Base-by-base conservation (phyloP, 768 basidiomycete species). In the Calocybe indica region DNA sequence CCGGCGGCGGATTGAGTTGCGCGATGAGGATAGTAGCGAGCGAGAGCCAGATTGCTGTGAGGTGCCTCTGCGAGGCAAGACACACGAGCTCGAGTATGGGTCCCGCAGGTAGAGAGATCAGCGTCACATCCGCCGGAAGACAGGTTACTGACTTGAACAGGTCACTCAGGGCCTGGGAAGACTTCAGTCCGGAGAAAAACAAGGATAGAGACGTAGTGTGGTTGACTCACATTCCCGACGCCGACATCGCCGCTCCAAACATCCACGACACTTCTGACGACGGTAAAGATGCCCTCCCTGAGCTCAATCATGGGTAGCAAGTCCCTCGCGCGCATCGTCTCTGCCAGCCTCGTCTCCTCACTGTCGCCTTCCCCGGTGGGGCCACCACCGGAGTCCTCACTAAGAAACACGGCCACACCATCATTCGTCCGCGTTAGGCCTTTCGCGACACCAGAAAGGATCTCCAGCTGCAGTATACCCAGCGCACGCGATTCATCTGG, bases 121-220 rank as follows among this genome's bases (percentile, higher is more conserved):
- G 62, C 0, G 91, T 95, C 13, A 69, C 73, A 47, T 92, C 88
- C 2, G 76, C 71, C 0, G 89, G 86, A 30, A 94, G 74, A 2
- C 84, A 81, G 0, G 93, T 92, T 48, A 94, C 87, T 0, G 89
- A 85, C 52, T 88, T 90, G 69, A 93, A 76, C 33, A 95, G 70
- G 54, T 91, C 84, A 69, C 86, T 91, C 51, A 91, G 65, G 5
- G 82, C 81, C 90, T 92, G 35, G 30, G 6, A 49, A 49, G 32
- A 44, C 36, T 10, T 39, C 8, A 34, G 33, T n/a, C 32, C 37
- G 49, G 37, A 33, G 31, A 13, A 48, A 37, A 30, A 43, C 40
- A 14, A 8, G 30, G 51, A 14, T 29, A 2, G 35, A 41, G 33
- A 75, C 87, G 50, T 60, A 94, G 22, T 4, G 22, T 22, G 4